phyloP scores from a whole-genome alignment of 148 eudicot species.

The Simmondsia chinensis region DNA sequence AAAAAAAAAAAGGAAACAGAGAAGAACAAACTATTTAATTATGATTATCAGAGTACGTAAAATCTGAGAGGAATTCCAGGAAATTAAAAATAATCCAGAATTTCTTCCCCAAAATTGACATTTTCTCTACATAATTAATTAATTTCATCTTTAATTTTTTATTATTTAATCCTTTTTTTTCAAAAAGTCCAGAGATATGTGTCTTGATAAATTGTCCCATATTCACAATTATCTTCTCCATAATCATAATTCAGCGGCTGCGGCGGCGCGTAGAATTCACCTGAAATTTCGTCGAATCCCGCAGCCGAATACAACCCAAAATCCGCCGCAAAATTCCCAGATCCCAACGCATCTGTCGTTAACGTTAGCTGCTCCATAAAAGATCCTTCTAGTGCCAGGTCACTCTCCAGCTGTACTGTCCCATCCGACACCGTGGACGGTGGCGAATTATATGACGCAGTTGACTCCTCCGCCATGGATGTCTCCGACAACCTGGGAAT shows the following conservation, averaged over 20 bases:
- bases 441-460: slow-evolving; percentile 13
- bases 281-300: slow-evolving; percentile 46
- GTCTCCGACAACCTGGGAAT: slow-evolving; percentile 1
- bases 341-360: slow-evolving; percentile 15
- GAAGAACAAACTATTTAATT: too few species aligned
- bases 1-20: too few species aligned
- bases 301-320: slow-evolving; percentile 34
- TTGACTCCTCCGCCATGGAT: slow-evolving; percentile 9
- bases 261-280: slow-evolving; percentile 15
- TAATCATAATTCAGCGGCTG: slow-evolving; percentile 19
- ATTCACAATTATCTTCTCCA: slow-evolving; percentile 24
- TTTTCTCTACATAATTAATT: too few species aligned
- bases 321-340: slow-evolving; percentile 26
- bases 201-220: slow-evolving; percentile 20
- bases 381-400: slow-evolving; percentile 17
- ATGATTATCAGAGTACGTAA: too few species aligned
- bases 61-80: too few species aligned
- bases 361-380: slow-evolving; percentile 27
- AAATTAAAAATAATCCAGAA: slow-evolving; percentile 5
- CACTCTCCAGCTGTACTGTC: slow-evolving; percentile 14
- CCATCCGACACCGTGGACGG: slow-evolving; percentile 31
- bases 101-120: neutral
- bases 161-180: neutral
- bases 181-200: slow-evolving; percentile 55
- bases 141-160: neutral